A percentile compares a stretch with the other conserved stretches of the same genome.
Evolutionary conservation across 176 grass and related monocot genomes (phyloP).

Genomic region (Pharus latifolius): DNA sequence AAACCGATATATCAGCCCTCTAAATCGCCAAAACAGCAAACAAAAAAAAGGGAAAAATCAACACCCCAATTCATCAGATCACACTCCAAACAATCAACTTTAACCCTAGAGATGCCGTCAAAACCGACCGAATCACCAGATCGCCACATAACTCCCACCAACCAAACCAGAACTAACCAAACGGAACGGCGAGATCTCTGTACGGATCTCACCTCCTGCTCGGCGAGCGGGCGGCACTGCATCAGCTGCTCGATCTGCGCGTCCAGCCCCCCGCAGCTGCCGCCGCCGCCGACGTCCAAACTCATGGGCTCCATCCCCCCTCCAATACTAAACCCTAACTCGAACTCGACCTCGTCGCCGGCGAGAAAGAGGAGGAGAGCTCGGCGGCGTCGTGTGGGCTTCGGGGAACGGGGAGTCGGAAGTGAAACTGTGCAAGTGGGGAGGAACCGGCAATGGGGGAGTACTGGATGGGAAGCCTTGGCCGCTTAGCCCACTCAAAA

Average conservation of each 20-base stretch:
- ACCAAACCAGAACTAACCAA: not conserved
- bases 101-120: slow-evolving; percentile 18
- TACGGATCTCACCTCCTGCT: slow-evolving; percentile 60
- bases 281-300: slow-evolving; percentile 41
- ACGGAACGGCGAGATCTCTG: not conserved
- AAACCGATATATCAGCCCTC: not conserved
- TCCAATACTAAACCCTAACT: not conserved
- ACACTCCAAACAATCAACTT: not conserved
- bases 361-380: not conserved
- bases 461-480: not conserved
- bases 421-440: slow-evolving; percentile 5
- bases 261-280: slow-evolving; percentile 58
- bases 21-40: not conserved
- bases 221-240: slow-evolving; percentile 96
- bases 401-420: slow-evolving; percentile 2
- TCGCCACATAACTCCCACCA: not conserved
- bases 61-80: slow-evolving; percentile 6
- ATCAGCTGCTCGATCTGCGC: slow-evolving; percentile 93
- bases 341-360: slow-evolving; percentile 35
- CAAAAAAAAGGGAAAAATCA: not conserved
- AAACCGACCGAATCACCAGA: slow-evolving; percentile 9
- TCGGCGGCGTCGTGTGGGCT: not conserved
- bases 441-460: not conserved
- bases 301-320: slow-evolving; percentile 36
- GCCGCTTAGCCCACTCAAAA: not conserved